These are phyloP conservation scores for Petunia axillaris DNA, from an alignment of 257 asterid species.

Conservation along the genomic window DNA sequence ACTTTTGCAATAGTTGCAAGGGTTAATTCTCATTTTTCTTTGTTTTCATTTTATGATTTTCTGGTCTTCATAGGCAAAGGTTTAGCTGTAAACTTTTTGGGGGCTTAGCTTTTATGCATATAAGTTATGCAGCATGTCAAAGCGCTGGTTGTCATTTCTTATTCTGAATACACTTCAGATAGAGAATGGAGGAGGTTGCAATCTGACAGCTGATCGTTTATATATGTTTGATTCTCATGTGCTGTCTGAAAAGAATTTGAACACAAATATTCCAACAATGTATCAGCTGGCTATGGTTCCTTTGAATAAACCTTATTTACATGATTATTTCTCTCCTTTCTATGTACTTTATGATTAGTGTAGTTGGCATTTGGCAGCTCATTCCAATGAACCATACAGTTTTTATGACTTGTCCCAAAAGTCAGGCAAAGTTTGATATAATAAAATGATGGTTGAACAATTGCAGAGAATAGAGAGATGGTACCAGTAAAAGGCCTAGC, in stretches of 20 bases:
- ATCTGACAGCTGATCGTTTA: too few species aligned
- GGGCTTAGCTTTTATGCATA: too few species aligned
- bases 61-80: too few species aligned
- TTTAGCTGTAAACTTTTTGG: too few species aligned
- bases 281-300: neutral
- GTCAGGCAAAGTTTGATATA: neutral
- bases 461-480: neutral
- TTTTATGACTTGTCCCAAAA: neutral
- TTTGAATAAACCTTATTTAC: neutral
- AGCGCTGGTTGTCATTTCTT: neutral
- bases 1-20: too few species aligned
- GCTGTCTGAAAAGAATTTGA: neutral
- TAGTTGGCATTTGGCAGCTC: neutral
- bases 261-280: neutral
- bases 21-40: too few species aligned
- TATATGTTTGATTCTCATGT: neutral
- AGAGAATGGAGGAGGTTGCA: too few species aligned
- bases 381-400: neutral
- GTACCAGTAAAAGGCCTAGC: neutral
- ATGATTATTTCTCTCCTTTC: neutral
- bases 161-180: neutral
- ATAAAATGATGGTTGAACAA: neutral
- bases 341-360: neutral
- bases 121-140: neutral
- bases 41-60: too few species aligned